Percentiles rank a stretch among this genome's conserved stretches.
Conservation (phyloP, 345 rosid genomes). For the Microthlaspi erraticum region DNA sequence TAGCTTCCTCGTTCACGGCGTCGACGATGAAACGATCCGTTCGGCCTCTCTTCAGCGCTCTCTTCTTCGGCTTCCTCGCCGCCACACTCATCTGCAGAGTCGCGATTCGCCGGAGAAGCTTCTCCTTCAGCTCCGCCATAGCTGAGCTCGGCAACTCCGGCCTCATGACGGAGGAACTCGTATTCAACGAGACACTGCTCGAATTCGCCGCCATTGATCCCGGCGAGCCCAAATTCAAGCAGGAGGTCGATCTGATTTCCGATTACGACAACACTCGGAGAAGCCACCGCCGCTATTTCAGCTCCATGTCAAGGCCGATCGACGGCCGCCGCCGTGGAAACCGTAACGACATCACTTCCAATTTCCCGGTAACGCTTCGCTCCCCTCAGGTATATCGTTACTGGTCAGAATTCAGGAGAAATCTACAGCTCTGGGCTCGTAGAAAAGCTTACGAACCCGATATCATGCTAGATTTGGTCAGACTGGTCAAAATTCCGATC, state of each 20-base stretch:
- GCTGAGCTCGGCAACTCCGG: slow-evolving; percentile 43
- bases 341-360: slow-evolving; percentile 41
- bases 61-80: slow-evolving; percentile 61
- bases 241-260: slow-evolving; percentile 65
- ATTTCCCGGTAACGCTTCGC: slow-evolving; percentile 50
- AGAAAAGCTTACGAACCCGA: slow-evolving; percentile 58
- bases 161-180: slow-evolving; percentile 35
- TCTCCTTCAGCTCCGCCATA: slow-evolving; percentile 45
- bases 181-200: slow-evolving; percentile 71
- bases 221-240: slow-evolving; percentile 60
- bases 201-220: slow-evolving; percentile 67
- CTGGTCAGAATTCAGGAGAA: slow-evolving; percentile 74
- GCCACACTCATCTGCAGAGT: slow-evolving; percentile 60
- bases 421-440: slow-evolving; percentile 65
- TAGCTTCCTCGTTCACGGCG: slow-evolving; percentile 24
- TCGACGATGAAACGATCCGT: slow-evolving; percentile 70
- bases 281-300: slow-evolving; percentile 51
- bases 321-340: slow-evolving; percentile 42
- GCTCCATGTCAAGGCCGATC: slow-evolving; percentile 56
- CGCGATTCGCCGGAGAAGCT: slow-evolving; percentile 49
- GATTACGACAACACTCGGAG: slow-evolving; percentile 59
- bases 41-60: slow-evolving; percentile 63
- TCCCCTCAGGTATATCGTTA: slow-evolving; percentile 68
- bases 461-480: slow-evolving; percentile 69
- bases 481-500: slow-evolving; percentile 60